Base-by-base conservation (phyloP, 352 stramenopile species). In the Globisporangium irregulare region DNA sequence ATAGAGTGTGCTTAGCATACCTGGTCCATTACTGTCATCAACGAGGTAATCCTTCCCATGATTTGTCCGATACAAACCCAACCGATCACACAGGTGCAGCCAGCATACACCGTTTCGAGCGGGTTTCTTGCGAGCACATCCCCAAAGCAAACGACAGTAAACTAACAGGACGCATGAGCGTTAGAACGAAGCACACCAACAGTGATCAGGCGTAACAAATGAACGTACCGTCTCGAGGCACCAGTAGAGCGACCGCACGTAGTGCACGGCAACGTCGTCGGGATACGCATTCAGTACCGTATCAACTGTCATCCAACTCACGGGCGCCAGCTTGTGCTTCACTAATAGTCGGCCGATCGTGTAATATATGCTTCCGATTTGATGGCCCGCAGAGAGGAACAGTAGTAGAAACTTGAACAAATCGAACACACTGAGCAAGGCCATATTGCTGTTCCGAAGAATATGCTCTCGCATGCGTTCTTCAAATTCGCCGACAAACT, bases 61-160 rank as follows among this genome's bases (percentile, higher is more conserved):
- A 76, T 25, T 51, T 76, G 68, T 9, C 67, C 71, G 43, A 76
- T 74, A 25, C 73, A 73, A 32, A 76, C 46, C 71, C 71, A 76
- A 0, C 67, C 71, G 18, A 76, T 55, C 43, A 76, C 43, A 36
- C 71, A 76, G 4, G 55, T 57, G 36, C 43, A 65, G 2, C 20
- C 48, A 22, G 71, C 59, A 25, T 69, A 76, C 10, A 72, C 15
- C 14, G 71, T 76, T 25, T 76, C 71, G 12, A 74, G 12, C 0
- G 51, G 15, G 38, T 76, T 76, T 20, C 68, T 53, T 3, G 71
- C 36, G 0, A 76, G 14, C 1, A 76, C 53, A 18, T 74, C 71
- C 12, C 71, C 71, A 56, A 76, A 76, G 57, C 71, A 76, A 14
- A 72, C 71, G 10, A 76, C 71, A 15, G 71, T 76, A 34, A 76